phyloP scores from a whole-genome alignment of 163 green algal genomes.

The Chloromonas sp. region DNA sequence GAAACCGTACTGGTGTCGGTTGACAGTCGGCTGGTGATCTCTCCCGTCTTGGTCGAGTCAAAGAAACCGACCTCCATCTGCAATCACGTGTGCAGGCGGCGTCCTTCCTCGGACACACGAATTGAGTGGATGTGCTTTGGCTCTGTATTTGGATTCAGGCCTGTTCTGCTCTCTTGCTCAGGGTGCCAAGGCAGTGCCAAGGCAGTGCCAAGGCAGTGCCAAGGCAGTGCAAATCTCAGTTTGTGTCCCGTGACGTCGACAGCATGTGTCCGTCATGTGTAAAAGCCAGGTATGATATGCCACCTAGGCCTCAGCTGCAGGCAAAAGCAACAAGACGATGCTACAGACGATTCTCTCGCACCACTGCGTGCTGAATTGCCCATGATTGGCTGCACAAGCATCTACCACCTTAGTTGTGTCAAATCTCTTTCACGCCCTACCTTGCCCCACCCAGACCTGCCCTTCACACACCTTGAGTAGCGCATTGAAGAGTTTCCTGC shows the following conservation, averaged over 20 bases:
- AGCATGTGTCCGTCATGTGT: no score
- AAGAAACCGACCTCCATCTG: constrained; percentile 83
- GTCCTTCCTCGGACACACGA: neutral
- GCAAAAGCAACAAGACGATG: no score
- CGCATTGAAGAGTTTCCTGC: constrained; percentile 58
- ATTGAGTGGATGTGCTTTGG: neutral
- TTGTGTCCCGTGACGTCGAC: no score
- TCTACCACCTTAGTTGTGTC: neutral
- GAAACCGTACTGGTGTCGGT: constrained; percentile 76
- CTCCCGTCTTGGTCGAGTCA: constrained; percentile 68
- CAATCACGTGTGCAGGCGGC: no score
- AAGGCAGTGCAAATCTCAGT: no score
- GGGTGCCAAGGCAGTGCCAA: neutral
- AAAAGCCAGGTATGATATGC: no score
- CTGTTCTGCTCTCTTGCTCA: neutral
- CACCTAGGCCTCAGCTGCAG: no score
- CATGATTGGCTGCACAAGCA: neutral
- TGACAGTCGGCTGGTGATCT: constrained; percentile 66
- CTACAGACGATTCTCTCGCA: no score
- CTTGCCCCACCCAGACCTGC: neutral
- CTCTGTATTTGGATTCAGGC: neutral
- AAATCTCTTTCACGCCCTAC: neutral
- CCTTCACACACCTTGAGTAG: constrained; percentile 39
- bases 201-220: no score
- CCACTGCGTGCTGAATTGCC: neutral